Evolutionary conservation across 139 green algal genomes (phyloP).

Genomic region (Chlamydomonas eustigma): DNA sequence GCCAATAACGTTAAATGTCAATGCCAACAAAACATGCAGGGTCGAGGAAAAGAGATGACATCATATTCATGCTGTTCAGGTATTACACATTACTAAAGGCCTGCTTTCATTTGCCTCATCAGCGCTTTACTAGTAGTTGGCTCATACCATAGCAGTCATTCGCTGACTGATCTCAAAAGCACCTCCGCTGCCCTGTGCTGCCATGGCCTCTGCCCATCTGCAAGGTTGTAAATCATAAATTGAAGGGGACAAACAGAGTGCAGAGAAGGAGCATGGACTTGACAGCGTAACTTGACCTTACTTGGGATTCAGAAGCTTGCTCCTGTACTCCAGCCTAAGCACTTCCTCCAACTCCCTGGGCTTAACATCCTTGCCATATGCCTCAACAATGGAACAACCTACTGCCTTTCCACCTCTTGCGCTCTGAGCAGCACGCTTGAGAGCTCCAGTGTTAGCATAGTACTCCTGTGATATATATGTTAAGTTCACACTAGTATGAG

Average conservation of each 20-base stretch:
- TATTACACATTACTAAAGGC: too few relatives aligned
- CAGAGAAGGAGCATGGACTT: too few relatives aligned
- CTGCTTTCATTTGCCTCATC: too few relatives aligned
- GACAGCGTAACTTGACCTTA: too few relatives aligned
- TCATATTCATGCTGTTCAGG: too few relatives aligned
- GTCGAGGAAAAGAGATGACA: too few relatives aligned
- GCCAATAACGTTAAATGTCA: too few relatives aligned
- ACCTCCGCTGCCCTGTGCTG: conserved; percentile 78
- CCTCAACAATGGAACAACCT: conserved; percentile 79
- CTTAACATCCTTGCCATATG: conserved; percentile 61
- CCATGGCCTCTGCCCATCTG: conserved; percentile 88
- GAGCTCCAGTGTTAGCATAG: conserved; percentile 88
- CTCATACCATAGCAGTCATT: conserved; percentile 90
- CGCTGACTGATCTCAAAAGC: conserved; percentile 43
- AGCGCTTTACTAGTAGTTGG: conserved; percentile 21
- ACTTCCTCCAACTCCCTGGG: conserved; percentile 83
- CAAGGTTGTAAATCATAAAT: background rate
- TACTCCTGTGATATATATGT: conserved; percentile 86
- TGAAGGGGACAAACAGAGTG: background rate
- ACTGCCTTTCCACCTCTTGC: conserved; percentile 47
- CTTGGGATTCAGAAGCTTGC: conserved; percentile 95
- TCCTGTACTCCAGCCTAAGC: conserved; percentile 92
- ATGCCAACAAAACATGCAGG: too few relatives aligned
- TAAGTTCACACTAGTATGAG: too few relatives aligned
- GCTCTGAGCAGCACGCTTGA: conserved; percentile 75